A percentile compares a stretch with the other conserved stretches of the same genome.
phyloP scores from a whole-genome alignment of 345 rosid species.

The Cardamine occulta region DNA sequence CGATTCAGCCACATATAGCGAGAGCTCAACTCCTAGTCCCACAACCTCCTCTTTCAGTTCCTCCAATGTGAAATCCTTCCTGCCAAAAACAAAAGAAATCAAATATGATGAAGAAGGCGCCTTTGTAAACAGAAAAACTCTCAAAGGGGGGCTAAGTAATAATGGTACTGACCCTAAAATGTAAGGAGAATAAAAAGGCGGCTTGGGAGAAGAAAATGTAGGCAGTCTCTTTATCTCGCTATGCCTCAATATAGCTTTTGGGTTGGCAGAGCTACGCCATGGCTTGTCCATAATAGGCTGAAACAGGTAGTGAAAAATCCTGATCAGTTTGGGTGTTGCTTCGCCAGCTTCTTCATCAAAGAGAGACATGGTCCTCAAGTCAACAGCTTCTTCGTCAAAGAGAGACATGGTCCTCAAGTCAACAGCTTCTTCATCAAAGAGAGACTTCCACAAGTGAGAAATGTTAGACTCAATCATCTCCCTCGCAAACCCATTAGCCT shows the following conservation, averaged over 20 bases:
- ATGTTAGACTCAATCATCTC: background rate
- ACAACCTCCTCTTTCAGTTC: background rate
- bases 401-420: background rate
- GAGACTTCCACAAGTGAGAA: slow-evolving; percentile 10
- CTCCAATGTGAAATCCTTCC: background rate
- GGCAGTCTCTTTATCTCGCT: background rate
- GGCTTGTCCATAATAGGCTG: background rate
- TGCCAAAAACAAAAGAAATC: background rate
- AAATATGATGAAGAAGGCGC: too few relatives aligned
- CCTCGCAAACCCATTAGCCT: slow-evolving; percentile 12
- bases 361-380: too few relatives aligned
- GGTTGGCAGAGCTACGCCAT: background rate
- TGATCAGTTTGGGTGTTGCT: background rate
- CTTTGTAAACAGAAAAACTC: background rate
- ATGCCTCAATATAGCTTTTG: background rate
- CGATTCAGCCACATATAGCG: background rate
- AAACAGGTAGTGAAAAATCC: background rate
- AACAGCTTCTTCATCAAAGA: background rate
- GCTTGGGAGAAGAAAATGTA: background rate
- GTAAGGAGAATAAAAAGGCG: background rate
- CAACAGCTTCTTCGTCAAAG: too few relatives aligned
- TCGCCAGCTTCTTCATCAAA: background rate
- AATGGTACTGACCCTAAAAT: background rate
- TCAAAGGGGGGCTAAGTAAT: background rate
- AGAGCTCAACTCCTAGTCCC: background rate